Conservation (phyloP, 345 rosid species). For the Syzygium aromaticum region DNA sequence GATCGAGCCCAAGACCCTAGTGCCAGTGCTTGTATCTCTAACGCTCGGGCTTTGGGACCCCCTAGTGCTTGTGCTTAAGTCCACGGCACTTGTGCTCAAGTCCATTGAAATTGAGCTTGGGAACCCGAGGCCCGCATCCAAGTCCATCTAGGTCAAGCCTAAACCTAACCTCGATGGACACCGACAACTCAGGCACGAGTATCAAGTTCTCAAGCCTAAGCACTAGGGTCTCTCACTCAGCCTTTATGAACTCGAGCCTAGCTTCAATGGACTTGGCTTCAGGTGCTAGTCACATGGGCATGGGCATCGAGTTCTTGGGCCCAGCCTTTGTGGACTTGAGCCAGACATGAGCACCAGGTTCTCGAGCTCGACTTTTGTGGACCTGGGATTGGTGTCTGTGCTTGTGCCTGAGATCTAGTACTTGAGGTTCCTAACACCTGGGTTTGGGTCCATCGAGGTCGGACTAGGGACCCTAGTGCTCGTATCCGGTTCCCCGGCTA, state of each 20-base stretch:
- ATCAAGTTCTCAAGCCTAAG: not conserved
- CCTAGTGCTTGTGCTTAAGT: no score
- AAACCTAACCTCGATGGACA: not conserved
- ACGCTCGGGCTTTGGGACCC: accelerated
- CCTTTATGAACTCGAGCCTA: no score
- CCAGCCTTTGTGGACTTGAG: not conserved
- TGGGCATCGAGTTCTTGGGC: accelerated
- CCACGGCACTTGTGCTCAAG: no score
- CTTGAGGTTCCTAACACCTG: accelerated
- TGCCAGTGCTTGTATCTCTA: accelerated
- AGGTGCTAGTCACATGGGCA: accelerated
- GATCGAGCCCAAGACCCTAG: not conserved
- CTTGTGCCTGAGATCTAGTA: no score
- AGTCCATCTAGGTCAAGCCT: not conserved
- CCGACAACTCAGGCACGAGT: accelerated
- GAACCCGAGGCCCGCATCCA: accelerated
- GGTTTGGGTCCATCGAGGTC: accelerated
- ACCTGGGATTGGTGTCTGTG: not conserved
- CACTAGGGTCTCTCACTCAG: not conserved
- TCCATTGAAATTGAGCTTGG: no score
- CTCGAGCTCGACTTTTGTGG: accelerated
- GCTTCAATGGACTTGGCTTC: accelerated
- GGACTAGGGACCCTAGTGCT: accelerated
- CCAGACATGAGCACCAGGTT: accelerated
- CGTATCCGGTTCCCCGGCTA: accelerated